phyloP scores from a whole-genome alignment of 179 eudicot species.

The Monotropa hypopitys region DNA sequence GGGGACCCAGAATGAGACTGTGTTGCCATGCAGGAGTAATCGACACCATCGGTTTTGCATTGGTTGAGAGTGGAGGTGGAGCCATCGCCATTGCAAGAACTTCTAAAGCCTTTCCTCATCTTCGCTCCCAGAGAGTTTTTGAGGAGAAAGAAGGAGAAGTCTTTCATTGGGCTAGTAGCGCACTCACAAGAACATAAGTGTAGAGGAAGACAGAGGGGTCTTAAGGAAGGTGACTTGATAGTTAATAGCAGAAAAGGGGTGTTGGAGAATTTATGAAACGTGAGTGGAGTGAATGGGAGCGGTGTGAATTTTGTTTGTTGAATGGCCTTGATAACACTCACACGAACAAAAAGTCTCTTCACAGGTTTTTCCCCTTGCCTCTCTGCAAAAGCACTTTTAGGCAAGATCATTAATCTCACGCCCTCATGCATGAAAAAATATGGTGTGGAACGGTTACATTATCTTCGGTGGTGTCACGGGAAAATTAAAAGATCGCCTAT shows the following conservation, averaged over 20 bases:
- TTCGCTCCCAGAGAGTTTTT: conserved; percentile 53
- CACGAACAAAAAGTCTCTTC: conserved; percentile 14
- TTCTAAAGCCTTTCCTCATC: conserved; percentile 48
- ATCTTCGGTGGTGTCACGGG: too few species aligned
- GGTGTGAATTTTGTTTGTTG: background rate
- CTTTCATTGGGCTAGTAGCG: conserved; percentile 34
- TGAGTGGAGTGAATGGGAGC: conserved; percentile 8
- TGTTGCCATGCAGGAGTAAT: background rate
- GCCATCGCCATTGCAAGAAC: conserved; percentile 42
- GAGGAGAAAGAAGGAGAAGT: conserved; percentile 53
- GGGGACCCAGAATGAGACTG: conserved; percentile 2
- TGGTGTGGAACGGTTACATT: background rate
- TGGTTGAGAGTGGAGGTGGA: conserved; percentile 71
- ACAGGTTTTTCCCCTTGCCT: conserved; percentile 16
- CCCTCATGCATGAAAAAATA: background rate
- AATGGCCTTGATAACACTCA: conserved; percentile 19
- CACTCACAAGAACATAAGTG: background rate
- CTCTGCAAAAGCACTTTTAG: background rate
- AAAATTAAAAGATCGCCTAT: background rate
- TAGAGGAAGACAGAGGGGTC: background rate
- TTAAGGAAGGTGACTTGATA: background rate
- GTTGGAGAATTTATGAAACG: conserved; percentile 1
- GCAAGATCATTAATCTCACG: background rate
- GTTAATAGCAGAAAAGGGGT: background rate
- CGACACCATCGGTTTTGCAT: conserved; percentile 5